phyloP scores from a whole-genome alignment of 2,329 filamentous ascomycete genomes.

The Pestalotiopsis fici region DNA sequence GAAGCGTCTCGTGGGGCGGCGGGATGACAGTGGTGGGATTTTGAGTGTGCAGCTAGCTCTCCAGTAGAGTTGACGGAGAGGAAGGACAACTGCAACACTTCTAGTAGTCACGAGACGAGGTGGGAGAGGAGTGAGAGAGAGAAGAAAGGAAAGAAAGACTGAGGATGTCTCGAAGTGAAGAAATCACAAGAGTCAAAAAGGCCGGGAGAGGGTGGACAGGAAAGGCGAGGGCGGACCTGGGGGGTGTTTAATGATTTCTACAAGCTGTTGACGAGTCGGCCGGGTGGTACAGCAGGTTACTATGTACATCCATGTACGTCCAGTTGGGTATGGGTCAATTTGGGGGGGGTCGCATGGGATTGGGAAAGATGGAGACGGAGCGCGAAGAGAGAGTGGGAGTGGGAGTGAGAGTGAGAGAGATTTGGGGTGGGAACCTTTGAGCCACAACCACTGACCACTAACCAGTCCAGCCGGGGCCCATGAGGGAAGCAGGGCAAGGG shows the following conservation, averaged over 20 bases:
- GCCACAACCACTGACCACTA: not conserved
- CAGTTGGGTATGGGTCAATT: slow-evolving; percentile 15
- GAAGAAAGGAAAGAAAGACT: slow-evolving; percentile 38
- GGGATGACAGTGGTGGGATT: slow-evolving; percentile 16
- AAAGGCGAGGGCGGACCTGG: slow-evolving; percentile 27
- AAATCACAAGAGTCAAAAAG: slow-evolving; percentile 32
- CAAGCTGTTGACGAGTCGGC: slow-evolving; percentile 8
- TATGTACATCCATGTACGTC: slow-evolving; percentile 11
- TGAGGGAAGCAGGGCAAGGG: slow-evolving; percentile 1
- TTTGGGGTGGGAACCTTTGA: slow-evolving; percentile 9
- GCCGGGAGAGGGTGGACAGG: slow-evolving; percentile 30
- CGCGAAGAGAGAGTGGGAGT: not conserved
- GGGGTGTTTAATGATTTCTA: slow-evolving; percentile 34
- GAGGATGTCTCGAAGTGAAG: slow-evolving; percentile 38
- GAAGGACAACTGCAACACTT: slow-evolving; percentile 28
- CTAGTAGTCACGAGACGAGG: slow-evolving; percentile 29
- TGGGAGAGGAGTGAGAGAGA: slow-evolving; percentile 28
- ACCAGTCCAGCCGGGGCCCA: slow-evolving; percentile 5
- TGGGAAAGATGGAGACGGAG: not conserved
- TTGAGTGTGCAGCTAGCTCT: slow-evolving; percentile 28
- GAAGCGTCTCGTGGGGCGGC: slow-evolving; percentile 12
- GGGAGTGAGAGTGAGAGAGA: not conserved
- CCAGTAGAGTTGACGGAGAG: slow-evolving; percentile 12
- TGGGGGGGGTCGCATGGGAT: not conserved
- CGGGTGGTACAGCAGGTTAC: slow-evolving; percentile 15